These are phyloP conservation scores for Kodamaea kakaduensis DNA, from an alignment of 805 yeast genomes.

Conservation along the genomic window DNA sequence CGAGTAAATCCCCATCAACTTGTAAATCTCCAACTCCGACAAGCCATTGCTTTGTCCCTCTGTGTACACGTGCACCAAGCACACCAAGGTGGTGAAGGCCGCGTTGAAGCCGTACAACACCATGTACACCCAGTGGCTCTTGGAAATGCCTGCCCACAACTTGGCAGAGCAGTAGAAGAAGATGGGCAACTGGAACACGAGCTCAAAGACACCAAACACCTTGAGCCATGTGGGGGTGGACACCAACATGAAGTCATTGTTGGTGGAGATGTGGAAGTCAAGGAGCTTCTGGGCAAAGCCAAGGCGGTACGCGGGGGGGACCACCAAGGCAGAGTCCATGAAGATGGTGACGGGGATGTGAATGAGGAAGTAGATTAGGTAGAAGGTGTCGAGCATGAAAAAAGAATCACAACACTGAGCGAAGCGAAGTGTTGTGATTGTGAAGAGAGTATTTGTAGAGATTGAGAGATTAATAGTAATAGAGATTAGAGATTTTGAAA, in stretches of 20 bases:
- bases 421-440: no score
- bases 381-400: conserved; percentile 37
- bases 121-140: conserved; percentile 28
- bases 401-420: no score
- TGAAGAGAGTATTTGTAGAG: no score
- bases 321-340: conserved; percentile 68
- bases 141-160: conserved; percentile 12
- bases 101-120: conserved; percentile 81
- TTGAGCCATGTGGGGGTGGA: conserved; percentile 69
- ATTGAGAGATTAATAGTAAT: no score
- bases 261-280: conserved; percentile 55
- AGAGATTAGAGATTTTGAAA: no score
- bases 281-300: conserved; percentile 47
- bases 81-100: conserved; percentile 68
- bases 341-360: conserved; percentile 75
- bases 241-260: conserved; percentile 67
- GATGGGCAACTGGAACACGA: conserved; percentile 74
- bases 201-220: conserved; percentile 67
- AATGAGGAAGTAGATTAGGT: conserved; percentile 49
- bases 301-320: conserved; percentile 50
- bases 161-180: conserved; percentile 40
- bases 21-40: conserved; percentile 29
- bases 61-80: conserved; percentile 49
- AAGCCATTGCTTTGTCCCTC: conserved; percentile 39
- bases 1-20: conserved; percentile 50